phyloP scores from a whole-genome alignment of 345 rosid genomes.

The Rhodamnia argentea region DNA sequence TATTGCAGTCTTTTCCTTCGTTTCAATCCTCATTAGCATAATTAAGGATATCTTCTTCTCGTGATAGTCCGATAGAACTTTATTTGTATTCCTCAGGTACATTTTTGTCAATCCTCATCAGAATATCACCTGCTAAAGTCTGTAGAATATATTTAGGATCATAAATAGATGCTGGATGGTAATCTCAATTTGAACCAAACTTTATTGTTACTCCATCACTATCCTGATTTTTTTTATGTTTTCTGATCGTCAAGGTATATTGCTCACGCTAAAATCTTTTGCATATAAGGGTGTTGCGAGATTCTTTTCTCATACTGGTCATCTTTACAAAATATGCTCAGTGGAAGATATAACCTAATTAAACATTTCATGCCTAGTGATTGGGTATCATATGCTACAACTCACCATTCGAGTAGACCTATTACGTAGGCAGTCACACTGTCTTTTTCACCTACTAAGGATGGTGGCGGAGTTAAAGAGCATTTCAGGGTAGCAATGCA shows the following conservation, averaged over 20 bases:
- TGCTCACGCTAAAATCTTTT: background rate
- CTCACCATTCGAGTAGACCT: background rate
- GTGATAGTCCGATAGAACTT: background rate
- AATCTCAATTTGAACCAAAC: background rate
- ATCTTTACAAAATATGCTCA: background rate
- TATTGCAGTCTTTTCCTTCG: background rate
- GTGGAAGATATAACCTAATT: background rate
- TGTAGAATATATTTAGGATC: background rate
- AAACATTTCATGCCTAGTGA: background rate
- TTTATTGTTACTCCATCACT: background rate
- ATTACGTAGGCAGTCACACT: background rate
- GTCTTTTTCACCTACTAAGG: background rate
- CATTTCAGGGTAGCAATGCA: background rate
- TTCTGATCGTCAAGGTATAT: background rate
- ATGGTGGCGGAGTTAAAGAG: background rate
- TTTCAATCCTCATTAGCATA: background rate
- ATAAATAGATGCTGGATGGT: background rate
- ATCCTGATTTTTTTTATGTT: background rate
- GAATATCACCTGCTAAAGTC: background rate
- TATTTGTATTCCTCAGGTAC: background rate
- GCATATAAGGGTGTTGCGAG: background rate
- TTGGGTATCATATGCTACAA: background rate
- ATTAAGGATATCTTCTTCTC: background rate
- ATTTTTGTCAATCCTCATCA: background rate
- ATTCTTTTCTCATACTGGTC: background rate